Conservation (phyloP, 345 rosid genomes). For the Syzygium oleosum region DNA sequence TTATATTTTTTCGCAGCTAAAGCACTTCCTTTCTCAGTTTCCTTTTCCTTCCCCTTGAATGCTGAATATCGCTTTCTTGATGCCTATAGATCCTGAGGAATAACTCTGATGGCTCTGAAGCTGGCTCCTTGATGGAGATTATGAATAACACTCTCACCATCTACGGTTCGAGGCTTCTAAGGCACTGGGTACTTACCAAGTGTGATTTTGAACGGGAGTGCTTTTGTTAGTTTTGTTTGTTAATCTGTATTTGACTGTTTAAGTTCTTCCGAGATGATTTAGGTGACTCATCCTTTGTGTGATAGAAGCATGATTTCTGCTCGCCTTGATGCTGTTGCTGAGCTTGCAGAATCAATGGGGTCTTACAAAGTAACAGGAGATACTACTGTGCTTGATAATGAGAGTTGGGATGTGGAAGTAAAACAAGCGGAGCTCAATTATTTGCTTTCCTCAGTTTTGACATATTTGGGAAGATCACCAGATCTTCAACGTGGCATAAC, state of each 20-base stretch:
- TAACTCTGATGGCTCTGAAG: slow-evolving; percentile 69
- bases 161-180: slow-evolving; percentile 85
- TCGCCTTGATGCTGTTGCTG: slow-evolving; percentile 99
- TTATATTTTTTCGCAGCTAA: not conserved
- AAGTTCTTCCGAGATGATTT: slow-evolving; percentile 15
- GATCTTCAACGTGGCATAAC: slow-evolving; percentile 97
- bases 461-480: slow-evolving; percentile 60
- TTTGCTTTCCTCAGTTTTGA: slow-evolving; percentile 65
- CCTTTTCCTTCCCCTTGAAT: not conserved
- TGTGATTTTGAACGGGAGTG: not conserved
- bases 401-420: slow-evolving; percentile 25
- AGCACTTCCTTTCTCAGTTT: not conserved
- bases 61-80: not conserved
- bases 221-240: not conserved
- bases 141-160: slow-evolving; percentile 78
- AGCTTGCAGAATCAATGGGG: slow-evolving; percentile 78
- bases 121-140: slow-evolving; percentile 65
- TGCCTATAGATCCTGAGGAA: slow-evolving; percentile 63
- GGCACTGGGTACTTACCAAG: slow-evolving; percentile 63
- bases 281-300: slow-evolving; percentile 94
- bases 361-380: slow-evolving; percentile 35
- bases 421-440: slow-evolving; percentile 34
- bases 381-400: slow-evolving; percentile 23
- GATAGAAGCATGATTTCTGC: slow-evolving; percentile 70
- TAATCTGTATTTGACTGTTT: not conserved